A percentile compares a stretch with the other conserved stretches of the same genome.
Evolutionary conservation across 257 asterid genomes (phyloP).

Genomic region (Solanum chiquidenum): DNA sequence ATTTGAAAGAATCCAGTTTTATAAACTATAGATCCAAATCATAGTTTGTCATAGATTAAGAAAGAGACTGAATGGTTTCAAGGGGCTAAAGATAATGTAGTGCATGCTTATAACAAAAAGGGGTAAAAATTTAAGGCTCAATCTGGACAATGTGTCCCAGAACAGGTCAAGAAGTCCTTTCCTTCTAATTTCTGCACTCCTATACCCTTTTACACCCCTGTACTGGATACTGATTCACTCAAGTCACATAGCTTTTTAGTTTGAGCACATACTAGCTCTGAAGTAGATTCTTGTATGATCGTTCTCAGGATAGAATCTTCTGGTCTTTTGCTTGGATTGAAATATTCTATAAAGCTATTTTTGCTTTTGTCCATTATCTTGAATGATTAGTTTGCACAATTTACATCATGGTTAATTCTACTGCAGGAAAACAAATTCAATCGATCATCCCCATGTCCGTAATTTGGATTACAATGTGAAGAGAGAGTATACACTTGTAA

Average conservation of each 20-base stretch:
- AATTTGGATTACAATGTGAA: slow-evolving; percentile 80
- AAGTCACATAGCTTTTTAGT: not conserved
- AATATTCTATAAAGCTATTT: not conserved
- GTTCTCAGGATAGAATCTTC: not conserved
- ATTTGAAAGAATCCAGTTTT: not conserved
- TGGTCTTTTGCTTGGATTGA: not conserved
- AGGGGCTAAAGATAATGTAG: not conserved
- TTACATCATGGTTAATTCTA: slow-evolving; percentile 2
- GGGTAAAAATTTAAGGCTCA: not conserved
- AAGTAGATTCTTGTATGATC: not conserved
- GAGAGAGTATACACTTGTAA: slow-evolving; percentile 78
- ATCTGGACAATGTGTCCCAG: not conserved
- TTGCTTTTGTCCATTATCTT: not conserved
- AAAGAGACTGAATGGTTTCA: not conserved
- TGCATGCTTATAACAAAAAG: not conserved
- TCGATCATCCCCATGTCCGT: slow-evolving; percentile 73
- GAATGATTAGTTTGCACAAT: not conserved
- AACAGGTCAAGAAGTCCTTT: not conserved
- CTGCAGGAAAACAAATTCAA: slow-evolving; percentile 73
- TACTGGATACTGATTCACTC: not conserved
- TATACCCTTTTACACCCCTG: not conserved
- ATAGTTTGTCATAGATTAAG: not conserved
- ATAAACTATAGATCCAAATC: not conserved
- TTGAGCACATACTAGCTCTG: not conserved
- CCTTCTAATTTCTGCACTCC: not conserved